These are phyloP conservation scores for Basidiobolus heterosporus DNA, from an alignment of 371 early-diverging fungal species.

Conservation along the genomic window DNA sequence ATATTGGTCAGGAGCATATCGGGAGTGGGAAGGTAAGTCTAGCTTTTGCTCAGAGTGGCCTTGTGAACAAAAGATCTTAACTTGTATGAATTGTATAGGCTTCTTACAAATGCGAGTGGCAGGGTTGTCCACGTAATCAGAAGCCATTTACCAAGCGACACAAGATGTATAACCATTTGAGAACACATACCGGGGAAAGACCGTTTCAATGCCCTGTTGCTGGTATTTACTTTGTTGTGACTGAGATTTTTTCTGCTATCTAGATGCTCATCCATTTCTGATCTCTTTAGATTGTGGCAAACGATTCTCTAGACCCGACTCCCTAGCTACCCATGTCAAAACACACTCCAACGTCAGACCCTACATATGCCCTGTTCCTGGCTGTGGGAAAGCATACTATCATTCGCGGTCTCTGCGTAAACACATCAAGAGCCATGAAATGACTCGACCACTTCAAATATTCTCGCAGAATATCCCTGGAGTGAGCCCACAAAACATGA, in stretches of 20 bases:
- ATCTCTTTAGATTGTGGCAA: constrained; percentile 39
- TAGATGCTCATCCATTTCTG: neutral
- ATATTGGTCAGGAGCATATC: constrained; percentile 41
- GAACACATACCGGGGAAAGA: constrained; percentile 73
- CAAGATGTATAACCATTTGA: constrained; percentile 75
- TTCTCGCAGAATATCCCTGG: no score
- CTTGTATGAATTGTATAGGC: constrained; percentile 14
- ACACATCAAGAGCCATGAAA: constrained; percentile 40
- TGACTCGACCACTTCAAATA: neutral
- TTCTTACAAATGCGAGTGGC: constrained; percentile 69
- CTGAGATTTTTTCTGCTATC: neutral
- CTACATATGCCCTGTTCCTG: constrained; percentile 34
- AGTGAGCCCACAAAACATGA: no score
- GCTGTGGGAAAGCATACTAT: constrained; percentile 59
- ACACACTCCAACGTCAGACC: constrained; percentile 66
- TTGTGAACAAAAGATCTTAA: neutral
- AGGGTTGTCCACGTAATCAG: constrained; percentile 50
- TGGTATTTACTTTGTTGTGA: constrained; percentile 6
- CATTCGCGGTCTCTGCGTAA: constrained; percentile 64
- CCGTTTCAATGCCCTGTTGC: constrained; percentile 38
- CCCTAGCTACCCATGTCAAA: constrained; percentile 72
- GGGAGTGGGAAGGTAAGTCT: constrained; percentile 39
- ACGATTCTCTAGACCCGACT: constrained; percentile 72
- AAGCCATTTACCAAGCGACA: constrained; percentile 78
- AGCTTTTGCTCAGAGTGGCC: constrained; percentile 7